phyloP scores from a whole-genome alignment of 163 green algal species.

The Volvox carteri region DNA sequence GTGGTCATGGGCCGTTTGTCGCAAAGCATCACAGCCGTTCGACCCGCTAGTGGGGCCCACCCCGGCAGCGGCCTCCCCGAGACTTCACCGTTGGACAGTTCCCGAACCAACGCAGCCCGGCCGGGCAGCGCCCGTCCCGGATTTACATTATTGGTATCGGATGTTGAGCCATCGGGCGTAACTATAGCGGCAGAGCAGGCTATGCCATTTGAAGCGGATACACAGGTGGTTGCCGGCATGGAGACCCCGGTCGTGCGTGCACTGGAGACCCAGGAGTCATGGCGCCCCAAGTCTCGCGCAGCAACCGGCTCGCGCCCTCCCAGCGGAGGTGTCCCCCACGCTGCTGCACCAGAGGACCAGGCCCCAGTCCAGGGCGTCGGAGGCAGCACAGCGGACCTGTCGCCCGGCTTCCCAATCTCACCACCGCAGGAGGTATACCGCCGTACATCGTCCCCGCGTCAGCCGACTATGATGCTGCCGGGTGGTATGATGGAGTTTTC shows the following conservation, averaged over 20 bases:
- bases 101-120: too few relatives aligned
- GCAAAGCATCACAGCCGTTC: neutral
- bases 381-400: neutral
- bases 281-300: neutral
- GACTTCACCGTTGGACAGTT: too few relatives aligned
- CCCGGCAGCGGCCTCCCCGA: neutral
- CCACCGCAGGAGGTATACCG: neutral
- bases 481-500: conserved; percentile 45
- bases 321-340: neutral
- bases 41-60: neutral
- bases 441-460: neutral
- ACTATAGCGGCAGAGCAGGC: neutral
- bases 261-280: conserved; percentile 34
- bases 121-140: neutral
- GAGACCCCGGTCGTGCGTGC: conserved; percentile 4
- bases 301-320: neutral
- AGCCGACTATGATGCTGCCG: conserved; percentile 22
- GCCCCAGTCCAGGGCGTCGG: neutral
- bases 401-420: neutral
- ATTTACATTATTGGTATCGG: too few relatives aligned
- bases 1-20: neutral
- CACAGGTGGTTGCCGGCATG: neutral
- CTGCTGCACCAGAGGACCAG: neutral
- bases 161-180: too few relatives aligned
- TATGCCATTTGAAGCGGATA: neutral